Base-by-base conservation (phyloP, 2,329 filamentous ascomycete species). In the Colletotrichum salicis region DNA sequence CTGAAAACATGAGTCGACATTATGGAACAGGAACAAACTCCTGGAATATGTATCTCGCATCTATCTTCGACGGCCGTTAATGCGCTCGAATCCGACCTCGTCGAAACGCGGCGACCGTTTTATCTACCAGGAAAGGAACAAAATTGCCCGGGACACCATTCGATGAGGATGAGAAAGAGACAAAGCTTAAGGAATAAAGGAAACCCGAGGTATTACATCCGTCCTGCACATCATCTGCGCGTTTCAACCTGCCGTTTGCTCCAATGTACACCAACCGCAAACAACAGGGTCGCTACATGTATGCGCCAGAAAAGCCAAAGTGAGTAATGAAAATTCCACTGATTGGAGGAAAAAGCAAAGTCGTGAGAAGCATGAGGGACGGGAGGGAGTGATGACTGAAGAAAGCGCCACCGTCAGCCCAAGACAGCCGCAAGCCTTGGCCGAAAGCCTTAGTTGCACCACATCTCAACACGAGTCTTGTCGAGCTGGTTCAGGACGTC, bases 401-500 rank as follows among this genome's bases (percentile, higher is more conserved):
- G 41, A 59, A 45, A 22, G 52, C 64, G 69, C 58, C 69, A 68
- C 54, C 31, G 31, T 45, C 58, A 64, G 41, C 52, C 57, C 22
- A 31, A 33, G 29, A 58, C 55, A 71, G 64, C 64, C 57, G 29
- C 68, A 67, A 71, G 29, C 54, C 65, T 60, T 56, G 41, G 54
- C 45, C 33, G 22, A 15, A 31, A 41, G 31, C 27, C 59, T 74
- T 59, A 74, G 58, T 66, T 69, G 60, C 82, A 85, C 81, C 83
- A 84, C 76, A 80, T 80, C 71, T 85, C 79, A 15, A 86, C 78
- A 51, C 77, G 74, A 1, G 82, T 79, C 11, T n/a, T 54, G 19
- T 78, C 57, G 3, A 86, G 74, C 51, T 75, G 70, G 5, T 82
- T 77, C 8, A 86, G 71, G 0, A 86, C 74, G 2, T 64, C 75